Evolutionary conservation across 2,329 filamentous ascomycete species (phyloP).

Genomic region (Aulographum hederae): DNA sequence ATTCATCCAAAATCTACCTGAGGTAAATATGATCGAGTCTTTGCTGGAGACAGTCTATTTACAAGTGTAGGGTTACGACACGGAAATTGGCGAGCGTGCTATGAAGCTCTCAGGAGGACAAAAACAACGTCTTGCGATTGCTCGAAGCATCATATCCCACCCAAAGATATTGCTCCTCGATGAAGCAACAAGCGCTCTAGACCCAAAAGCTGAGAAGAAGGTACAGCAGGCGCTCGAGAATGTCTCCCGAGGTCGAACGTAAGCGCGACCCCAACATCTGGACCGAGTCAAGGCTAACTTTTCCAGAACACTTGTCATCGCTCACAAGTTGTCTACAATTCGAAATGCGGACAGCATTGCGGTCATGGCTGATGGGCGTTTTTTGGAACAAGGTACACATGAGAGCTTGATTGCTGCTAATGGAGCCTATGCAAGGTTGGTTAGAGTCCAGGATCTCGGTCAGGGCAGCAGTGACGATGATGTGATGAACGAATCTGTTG

Average conservation of each 20-base stretch:
- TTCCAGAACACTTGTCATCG: conserved; percentile 22
- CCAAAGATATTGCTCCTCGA: conserved; percentile 17
- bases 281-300: too few relatives aligned
- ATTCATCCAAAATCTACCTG: conserved; percentile 17
- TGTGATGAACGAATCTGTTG: conserved; percentile 1
- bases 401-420: conserved; percentile 17
- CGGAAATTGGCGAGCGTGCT: conserved; percentile 15
- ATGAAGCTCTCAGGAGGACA: conserved; percentile 16
- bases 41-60: not conserved
- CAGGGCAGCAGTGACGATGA: conserved; percentile 6
- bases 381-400: conserved; percentile 27
- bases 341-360: conserved; percentile 25
- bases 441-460: conserved; percentile 29
- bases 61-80: conserved; percentile 12
- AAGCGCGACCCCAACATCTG: too few relatives aligned
- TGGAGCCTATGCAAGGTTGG: conserved; percentile 23
- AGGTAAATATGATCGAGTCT: conserved; percentile 2
- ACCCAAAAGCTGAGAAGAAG: conserved; percentile 14
- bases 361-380: conserved; percentile 23
- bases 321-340: conserved; percentile 26
- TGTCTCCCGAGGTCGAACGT: conserved; percentile 14
- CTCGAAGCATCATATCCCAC: conserved; percentile 16
- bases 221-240: conserved; percentile 16
- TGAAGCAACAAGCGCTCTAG: conserved; percentile 19
- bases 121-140: conserved; percentile 17